Conservation (phyloP, 495 filamentous ascomycete species). For the Neurospora sp. region DNA sequence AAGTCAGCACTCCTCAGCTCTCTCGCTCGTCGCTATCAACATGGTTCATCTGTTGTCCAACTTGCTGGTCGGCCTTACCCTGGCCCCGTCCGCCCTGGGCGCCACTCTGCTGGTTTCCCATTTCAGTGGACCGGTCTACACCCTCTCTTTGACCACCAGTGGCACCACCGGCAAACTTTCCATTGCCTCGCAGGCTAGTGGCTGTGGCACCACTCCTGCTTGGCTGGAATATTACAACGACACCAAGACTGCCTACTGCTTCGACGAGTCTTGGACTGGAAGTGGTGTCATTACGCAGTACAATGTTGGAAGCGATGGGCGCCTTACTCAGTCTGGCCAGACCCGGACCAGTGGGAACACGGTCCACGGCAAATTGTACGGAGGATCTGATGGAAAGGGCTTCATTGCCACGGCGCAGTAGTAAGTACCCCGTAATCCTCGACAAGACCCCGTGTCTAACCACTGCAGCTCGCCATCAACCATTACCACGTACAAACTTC, state of each 20-base stretch:
- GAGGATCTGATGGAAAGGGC: slow-evolving; percentile 24
- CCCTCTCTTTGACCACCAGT: slow-evolving; percentile 19
- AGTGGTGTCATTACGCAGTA: slow-evolving; percentile 33
- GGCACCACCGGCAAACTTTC: slow-evolving; percentile 20
- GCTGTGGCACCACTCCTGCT: slow-evolving; percentile 35
- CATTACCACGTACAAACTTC: slow-evolving; percentile 31
- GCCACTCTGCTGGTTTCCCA: slow-evolving; percentile 32
- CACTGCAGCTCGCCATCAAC: slow-evolving; percentile 30
- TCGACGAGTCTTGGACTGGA: slow-evolving; percentile 41
- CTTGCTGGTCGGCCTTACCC: slow-evolving; percentile 5
- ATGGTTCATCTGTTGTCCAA: not conserved
- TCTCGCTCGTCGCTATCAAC: not conserved
- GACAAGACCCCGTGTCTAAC: not conserved
- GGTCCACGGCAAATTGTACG: slow-evolving; percentile 33
- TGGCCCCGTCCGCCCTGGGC: slow-evolving; percentile 23
- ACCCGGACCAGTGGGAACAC: slow-evolving; percentile 27
- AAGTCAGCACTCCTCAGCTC: not conserved
- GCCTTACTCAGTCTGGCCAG: slow-evolving; percentile 25
- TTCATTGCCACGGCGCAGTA: slow-evolving; percentile 40
- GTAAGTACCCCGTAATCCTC: slow-evolving; percentile 18
- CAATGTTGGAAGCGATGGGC: slow-evolving; percentile 28
- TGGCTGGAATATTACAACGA: slow-evolving; percentile 44
- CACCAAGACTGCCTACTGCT: slow-evolving; percentile 44
- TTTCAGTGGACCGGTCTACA: slow-evolving; percentile 32
- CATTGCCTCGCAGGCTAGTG: slow-evolving; percentile 19